phyloP scores from a whole-genome alignment of 2,329 filamentous ascomycete genomes.

The Beauveria sp. region DNA sequence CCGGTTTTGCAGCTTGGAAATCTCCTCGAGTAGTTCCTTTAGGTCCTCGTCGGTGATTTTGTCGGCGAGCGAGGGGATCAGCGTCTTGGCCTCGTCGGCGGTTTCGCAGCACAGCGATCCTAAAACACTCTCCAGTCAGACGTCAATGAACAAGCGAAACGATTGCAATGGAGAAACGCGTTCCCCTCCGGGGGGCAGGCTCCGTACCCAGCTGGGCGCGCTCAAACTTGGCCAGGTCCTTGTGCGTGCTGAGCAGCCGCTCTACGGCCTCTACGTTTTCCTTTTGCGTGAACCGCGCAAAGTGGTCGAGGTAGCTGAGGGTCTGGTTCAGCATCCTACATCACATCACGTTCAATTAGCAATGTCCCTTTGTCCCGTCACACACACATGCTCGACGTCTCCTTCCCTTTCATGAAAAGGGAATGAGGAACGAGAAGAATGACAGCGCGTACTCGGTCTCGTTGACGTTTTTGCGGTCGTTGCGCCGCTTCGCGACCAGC shows the following conservation, averaged over 20 bases:
- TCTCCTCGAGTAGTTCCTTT: slow-evolving; percentile 81
- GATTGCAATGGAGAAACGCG: no score
- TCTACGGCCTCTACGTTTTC: slow-evolving; percentile 94
- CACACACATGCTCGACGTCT: not conserved
- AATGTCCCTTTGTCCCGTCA: not conserved
- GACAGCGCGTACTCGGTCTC: slow-evolving; percentile 63
- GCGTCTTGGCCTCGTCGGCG: slow-evolving; percentile 90
- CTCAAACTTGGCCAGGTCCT: slow-evolving; percentile 84
- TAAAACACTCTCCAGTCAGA: slow-evolving; percentile 26
- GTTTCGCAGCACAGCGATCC: slow-evolving; percentile 88
- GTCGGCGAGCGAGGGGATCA: slow-evolving; percentile 80
- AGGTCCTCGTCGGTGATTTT: slow-evolving; percentile 89
- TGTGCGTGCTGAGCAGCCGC: slow-evolving; percentile 70
- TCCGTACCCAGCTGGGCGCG: slow-evolving; percentile 77
- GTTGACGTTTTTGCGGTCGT: slow-evolving; percentile 73
- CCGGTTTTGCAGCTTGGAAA: slow-evolving; percentile 63
- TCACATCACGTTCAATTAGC: slow-evolving; percentile 4
- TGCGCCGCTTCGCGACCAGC: slow-evolving; percentile 70
- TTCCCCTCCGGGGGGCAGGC: no score
- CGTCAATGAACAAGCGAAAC: not conserved
- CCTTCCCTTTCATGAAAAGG: not conserved
- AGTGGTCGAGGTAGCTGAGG: slow-evolving; percentile 85
- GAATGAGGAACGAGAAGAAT: not conserved
- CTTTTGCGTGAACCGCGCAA: slow-evolving; percentile 91
- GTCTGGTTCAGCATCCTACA: slow-evolving; percentile 74